Percentiles rank a stretch among this genome's conserved stretches.
Conservation (phyloP, 345 rosid genomes). For the Corchorus olitorius region DNA sequence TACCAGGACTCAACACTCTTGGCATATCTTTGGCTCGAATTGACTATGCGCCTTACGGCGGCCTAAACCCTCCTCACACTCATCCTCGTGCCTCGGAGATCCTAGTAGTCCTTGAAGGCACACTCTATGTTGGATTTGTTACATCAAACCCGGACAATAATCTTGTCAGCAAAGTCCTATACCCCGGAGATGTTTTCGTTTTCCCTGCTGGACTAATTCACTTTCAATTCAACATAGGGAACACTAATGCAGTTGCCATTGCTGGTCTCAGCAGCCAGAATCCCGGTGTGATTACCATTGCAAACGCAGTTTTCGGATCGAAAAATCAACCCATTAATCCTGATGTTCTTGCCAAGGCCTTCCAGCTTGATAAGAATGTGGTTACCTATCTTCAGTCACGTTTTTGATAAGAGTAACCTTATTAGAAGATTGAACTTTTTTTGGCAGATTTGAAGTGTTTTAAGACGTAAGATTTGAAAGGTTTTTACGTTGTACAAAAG, state of each 20-base stretch:
- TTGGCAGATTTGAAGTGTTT: neutral
- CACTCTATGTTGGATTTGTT: neutral
- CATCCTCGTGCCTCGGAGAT: neutral
- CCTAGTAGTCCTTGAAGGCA: neutral
- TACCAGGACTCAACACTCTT: neutral
- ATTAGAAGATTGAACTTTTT: neutral
- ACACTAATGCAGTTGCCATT: neutral
- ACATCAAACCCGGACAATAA: neutral
- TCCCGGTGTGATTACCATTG: neutral
- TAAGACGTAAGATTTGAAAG: neutral
- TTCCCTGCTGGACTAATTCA: neutral
- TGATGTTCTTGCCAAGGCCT: neutral
- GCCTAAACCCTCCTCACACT: slow-evolving; percentile 9
- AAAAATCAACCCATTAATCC: neutral
- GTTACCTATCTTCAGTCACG: neutral
- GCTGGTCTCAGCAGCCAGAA: slow-evolving; percentile 3
- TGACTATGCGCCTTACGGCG: neutral
- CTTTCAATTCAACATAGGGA: neutral
- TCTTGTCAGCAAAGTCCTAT: neutral
- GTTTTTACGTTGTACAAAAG: neutral
- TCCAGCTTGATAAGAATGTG: neutral
- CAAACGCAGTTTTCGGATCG: neutral
- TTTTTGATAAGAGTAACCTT: neutral
- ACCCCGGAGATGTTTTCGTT: neutral
- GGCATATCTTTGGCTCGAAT: neutral